Evolutionary conservation across 2,329 filamentous ascomycete genomes (phyloP).

Genomic region (Colletotrichum melonis): DNA sequence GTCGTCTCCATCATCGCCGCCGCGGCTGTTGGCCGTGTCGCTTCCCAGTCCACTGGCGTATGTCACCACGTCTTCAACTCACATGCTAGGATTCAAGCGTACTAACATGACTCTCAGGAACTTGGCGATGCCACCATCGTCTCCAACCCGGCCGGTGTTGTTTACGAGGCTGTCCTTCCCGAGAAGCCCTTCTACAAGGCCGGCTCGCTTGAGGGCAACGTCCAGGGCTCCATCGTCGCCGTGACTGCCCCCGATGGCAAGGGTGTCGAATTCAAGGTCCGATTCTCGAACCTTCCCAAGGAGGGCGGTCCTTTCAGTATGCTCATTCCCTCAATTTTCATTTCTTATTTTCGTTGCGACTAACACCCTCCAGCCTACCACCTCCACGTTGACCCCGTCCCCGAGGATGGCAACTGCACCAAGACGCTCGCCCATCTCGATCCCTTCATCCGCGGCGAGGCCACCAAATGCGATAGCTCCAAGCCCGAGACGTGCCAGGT

Average conservation of each 20-base stretch:
- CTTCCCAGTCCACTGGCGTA: conserved; percentile 41
- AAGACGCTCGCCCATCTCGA: conserved; percentile 76
- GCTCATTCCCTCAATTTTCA: conserved; percentile 41
- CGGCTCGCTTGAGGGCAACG: conserved; percentile 60
- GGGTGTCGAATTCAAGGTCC: conserved; percentile 66
- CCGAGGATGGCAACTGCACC: conserved; percentile 77
- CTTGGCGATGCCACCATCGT: conserved; percentile 61
- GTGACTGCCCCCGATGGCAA: conserved; percentile 58
- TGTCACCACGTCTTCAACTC: neutral
- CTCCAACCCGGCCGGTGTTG: conserved; percentile 65
- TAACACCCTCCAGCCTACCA: conserved; percentile 70
- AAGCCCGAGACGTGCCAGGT: conserved; percentile 76
- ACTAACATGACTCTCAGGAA: conserved; percentile 39
- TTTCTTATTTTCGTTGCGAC: neutral
- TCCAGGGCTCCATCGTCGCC: conserved; percentile 64
- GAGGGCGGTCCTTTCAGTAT: conserved; percentile 70
- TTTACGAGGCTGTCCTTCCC: conserved; percentile 69
- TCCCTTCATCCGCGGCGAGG: conserved; percentile 74
- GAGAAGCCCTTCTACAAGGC: conserved; percentile 61
- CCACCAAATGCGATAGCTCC: conserved; percentile 66
- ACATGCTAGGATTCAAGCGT: no score
- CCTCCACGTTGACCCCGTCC: conserved; percentile 74
- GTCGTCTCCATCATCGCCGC: conserved; percentile 43
- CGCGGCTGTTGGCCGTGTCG: conserved; percentile 42
- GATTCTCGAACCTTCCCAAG: conserved; percentile 68